These are phyloP conservation scores for Euphorbia lathyris DNA, from an alignment of 345 rosid species.

Conservation along the genomic window DNA sequence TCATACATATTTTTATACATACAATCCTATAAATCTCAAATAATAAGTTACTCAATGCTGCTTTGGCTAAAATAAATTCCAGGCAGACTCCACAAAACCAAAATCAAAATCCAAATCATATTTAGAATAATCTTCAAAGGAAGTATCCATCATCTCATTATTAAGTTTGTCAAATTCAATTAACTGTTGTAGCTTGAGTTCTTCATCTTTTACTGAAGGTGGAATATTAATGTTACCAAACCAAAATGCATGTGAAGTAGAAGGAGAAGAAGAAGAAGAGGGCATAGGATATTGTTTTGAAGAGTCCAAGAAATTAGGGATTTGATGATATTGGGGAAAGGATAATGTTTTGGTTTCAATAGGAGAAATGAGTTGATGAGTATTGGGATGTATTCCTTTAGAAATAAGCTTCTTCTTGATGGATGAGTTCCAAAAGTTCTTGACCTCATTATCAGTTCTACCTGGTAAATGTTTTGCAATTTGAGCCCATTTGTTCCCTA, in stretches of 20 bases:
- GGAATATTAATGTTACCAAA: constrained; percentile 17
- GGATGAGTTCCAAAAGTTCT: constrained; percentile 64
- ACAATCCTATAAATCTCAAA: no score
- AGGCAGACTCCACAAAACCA: constrained; percentile 34
- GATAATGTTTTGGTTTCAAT: no score
- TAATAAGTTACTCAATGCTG: constrained; percentile 36
- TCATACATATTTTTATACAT: no score
- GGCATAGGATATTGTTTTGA: constrained; percentile 5
- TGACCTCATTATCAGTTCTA: constrained; percentile 60
- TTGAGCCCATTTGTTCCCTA: constrained; percentile 70
- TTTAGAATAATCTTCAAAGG: constrained; percentile 23
- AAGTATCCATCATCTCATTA: constrained; percentile 17
- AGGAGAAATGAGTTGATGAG: constrained; percentile 43
- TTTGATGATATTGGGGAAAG: constrained; percentile 18
- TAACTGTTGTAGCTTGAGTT: background rate
- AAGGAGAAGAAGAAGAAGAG: background rate
- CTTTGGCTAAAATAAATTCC: constrained; percentile 32
- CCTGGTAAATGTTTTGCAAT: constrained; percentile 69
- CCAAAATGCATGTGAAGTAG: constrained; percentile 12
- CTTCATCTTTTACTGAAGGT: constrained; percentile 1
- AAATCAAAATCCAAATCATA: constrained; percentile 23
- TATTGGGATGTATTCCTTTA: constrained; percentile 54
- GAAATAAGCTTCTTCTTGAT: constrained; percentile 64
- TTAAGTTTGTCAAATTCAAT: constrained; percentile 4
- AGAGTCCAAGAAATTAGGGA: constrained; percentile 10